Evolutionary conservation across 306 rosid genomes (phyloP).

Genomic region (Lupinus albus): DNA sequence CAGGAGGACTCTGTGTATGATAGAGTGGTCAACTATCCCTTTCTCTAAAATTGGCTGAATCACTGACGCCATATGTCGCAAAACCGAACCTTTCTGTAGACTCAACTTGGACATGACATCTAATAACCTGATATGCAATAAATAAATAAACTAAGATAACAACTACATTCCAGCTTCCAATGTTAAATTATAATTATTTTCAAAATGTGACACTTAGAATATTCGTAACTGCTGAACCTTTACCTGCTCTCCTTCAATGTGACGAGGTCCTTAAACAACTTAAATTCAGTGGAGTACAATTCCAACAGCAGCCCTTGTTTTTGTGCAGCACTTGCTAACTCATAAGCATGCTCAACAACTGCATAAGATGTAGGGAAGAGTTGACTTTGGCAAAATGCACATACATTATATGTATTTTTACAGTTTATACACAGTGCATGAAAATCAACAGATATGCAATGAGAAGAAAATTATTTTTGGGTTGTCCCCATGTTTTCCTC

Average conservation of each 20-base stretch:
- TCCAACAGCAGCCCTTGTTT: conserved; percentile 82
- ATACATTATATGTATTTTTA: conserved; percentile 21
- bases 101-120: conserved; percentile 78
- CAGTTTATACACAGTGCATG: conserved; percentile 10
- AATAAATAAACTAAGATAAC: neutral
- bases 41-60: conserved; percentile 94
- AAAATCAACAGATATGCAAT: conserved; percentile 33
- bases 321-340: conserved; percentile 73
- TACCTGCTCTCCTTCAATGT: conserved; percentile 86
- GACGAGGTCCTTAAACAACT: conserved; percentile 78
- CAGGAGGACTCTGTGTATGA: conserved; percentile 72
- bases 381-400: conserved; percentile 14
- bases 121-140: conserved; percentile 56
- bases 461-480: neutral
- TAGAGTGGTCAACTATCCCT: conserved; percentile 95
- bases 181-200: neutral
- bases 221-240: conserved; percentile 27
- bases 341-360: conserved; percentile 90
- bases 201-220: conserved; percentile 16
- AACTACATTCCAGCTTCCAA: conserved; percentile 11
- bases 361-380: conserved; percentile 38
- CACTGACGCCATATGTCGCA: conserved; percentile 75
- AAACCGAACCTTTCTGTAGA: conserved; percentile 77
- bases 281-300: conserved; percentile 77
- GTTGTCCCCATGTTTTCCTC: neutral